Evolutionary conservation across 257 asterid species (phyloP).

Genomic region (Apocynum venetum): DNA sequence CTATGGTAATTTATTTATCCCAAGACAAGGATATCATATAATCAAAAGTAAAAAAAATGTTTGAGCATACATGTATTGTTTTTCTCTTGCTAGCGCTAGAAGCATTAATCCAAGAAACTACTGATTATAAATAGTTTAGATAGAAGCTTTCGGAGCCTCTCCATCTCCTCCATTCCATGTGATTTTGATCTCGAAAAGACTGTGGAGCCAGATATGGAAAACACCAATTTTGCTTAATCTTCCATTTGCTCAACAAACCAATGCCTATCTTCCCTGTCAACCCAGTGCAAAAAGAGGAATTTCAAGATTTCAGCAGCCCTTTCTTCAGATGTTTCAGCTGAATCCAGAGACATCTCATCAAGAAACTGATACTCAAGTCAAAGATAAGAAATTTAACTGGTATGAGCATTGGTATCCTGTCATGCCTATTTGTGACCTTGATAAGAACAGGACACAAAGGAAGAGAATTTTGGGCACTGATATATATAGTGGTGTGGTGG

Average conservation of each 20-base stretch:
- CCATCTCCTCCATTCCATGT: slow-evolving; percentile 25
- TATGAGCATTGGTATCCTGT: slow-evolving; percentile 75
- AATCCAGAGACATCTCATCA: slow-evolving; percentile 13
- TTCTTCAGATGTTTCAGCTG: slow-evolving; percentile 30
- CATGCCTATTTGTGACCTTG: slow-evolving; percentile 72
- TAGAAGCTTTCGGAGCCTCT: slow-evolving; percentile 57
- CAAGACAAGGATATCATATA: neutral
- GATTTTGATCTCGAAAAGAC: slow-evolving; percentile 12
- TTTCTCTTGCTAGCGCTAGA: neutral
- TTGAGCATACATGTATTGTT: neutral
- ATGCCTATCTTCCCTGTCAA: slow-evolving; percentile 9
- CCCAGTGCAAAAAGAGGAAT: slow-evolving; percentile 25
- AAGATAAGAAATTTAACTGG: slow-evolving; percentile 69
- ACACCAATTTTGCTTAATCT: slow-evolving; percentile 21
- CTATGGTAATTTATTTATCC: neutral
- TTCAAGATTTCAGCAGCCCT: slow-evolving; percentile 46
- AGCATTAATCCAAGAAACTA: neutral
- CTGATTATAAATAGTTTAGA: slow-evolving; percentile 15
- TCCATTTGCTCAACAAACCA: slow-evolving; percentile 12
- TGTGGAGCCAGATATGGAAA: slow-evolving; percentile 5
- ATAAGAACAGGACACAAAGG: slow-evolving; percentile 76
- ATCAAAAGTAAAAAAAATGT: neutral
- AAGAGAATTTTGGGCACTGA: slow-evolving; percentile 72
- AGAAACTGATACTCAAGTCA: slow-evolving; percentile 15
- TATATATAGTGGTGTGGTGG: slow-evolving; percentile 72